phyloP scores from a whole-genome alignment of 2,329 filamentous ascomycete species.

The Fusarium staphyleae region DNA sequence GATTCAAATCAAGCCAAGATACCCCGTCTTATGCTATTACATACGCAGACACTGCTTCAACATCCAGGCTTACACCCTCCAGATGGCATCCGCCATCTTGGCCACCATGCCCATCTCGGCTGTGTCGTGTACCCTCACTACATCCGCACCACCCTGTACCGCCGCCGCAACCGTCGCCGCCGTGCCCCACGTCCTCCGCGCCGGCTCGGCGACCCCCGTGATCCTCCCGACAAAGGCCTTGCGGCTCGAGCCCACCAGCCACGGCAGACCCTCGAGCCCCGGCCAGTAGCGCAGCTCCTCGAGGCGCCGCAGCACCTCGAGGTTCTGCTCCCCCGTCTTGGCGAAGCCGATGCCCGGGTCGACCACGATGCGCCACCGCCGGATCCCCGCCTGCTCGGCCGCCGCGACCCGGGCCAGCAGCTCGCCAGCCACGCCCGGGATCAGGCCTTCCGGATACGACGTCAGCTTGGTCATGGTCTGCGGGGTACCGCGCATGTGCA shows the following conservation, averaged over 20 bases:
- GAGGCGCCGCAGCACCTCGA: conserved; percentile 76
- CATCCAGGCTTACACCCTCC: conserved; percentile 58
- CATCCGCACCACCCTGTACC: conserved; percentile 85
- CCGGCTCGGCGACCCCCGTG: conserved; percentile 75
- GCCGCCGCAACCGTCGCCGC: conserved; percentile 87
- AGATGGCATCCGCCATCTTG: conserved; percentile 93
- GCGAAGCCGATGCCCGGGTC: conserved; percentile 96
- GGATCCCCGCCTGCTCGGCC: conserved; percentile 81
- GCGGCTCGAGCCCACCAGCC: conserved; percentile 87
- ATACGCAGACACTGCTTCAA: not conserved
- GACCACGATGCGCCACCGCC: conserved; percentile 92
- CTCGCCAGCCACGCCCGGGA: conserved; percentile 71
- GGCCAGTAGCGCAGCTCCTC: conserved; percentile 69
- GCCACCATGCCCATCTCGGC: conserved; percentile 84
- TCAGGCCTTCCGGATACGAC: conserved; percentile 72
- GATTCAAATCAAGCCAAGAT: not conserved
- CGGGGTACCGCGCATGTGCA: conserved; percentile 93
- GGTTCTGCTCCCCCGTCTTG: conserved; percentile 81
- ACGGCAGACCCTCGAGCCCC: conserved; percentile 75
- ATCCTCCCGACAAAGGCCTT: conserved; percentile 88
- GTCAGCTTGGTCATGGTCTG: conserved; percentile 77
- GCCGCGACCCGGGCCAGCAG: conserved; percentile 73
- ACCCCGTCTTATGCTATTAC: not conserved
- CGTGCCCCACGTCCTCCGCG: conserved; percentile 81
- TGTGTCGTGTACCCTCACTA: conserved; percentile 92